Conservation (phyloP, 2,329 filamentous ascomycete species). For the Akanthomyces muscarius region DNA sequence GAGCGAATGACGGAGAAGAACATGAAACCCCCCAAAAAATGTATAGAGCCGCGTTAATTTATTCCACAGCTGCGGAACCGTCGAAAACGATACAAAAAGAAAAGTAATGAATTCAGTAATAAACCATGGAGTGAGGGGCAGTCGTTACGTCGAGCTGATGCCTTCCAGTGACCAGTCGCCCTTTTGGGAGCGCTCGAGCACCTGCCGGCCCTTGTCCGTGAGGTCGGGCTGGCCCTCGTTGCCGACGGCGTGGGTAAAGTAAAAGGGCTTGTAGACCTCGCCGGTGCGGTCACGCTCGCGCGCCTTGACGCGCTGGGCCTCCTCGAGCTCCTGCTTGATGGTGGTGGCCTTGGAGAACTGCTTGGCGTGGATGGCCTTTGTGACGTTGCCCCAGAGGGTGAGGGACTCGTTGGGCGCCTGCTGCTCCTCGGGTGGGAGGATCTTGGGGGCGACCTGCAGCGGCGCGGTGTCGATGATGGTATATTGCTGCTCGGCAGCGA, state of each 20-base stretch:
- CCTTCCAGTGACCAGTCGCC: conserved; percentile 49
- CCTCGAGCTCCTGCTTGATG: conserved; percentile 87
- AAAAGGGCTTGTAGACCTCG: conserved; percentile 76
- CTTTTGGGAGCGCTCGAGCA: conserved; percentile 50
- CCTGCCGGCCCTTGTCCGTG: conserved; percentile 48
- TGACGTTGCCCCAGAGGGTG: conserved; percentile 83
- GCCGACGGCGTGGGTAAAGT: conserved; percentile 65
- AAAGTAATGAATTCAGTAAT: background rate
- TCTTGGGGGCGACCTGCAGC: conserved; percentile 73
- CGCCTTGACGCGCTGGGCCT: conserved; percentile 80
- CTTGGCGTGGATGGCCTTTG: conserved; percentile 76
- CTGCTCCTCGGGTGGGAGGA: conserved; percentile 68
- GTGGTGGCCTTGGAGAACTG: conserved; percentile 81
- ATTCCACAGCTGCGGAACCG: background rate
- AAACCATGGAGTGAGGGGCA: background rate
- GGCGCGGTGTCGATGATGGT: conserved; percentile 87
- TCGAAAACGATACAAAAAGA: background rate
- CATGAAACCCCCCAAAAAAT: background rate
- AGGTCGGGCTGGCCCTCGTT: conserved; percentile 54
- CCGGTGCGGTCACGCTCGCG: conserved; percentile 69
- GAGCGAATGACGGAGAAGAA: background rate
- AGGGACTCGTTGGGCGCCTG: conserved; percentile 90
- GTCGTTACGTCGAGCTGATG: conserved; percentile 25
- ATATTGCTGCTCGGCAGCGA: conserved; percentile 56
- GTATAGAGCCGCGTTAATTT: background rate